phyloP scores from a whole-genome alignment of 495 filamentous ascomycete species.

The Stereocaulon alpinum region DNA sequence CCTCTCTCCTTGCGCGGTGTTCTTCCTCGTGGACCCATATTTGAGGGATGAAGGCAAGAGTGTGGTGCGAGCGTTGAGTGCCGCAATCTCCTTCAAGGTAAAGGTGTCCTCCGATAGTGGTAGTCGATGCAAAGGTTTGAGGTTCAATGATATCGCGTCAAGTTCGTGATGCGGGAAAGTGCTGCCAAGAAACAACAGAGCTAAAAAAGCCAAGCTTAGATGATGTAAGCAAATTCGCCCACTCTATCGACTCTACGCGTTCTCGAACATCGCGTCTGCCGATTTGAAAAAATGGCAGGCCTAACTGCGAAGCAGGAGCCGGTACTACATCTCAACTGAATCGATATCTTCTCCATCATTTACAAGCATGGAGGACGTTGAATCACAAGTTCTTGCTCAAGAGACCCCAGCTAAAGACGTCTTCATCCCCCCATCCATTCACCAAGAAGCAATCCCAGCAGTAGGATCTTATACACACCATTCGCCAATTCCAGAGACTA shows the following conservation, averaged over 20 bases:
- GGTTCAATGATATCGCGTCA: background rate
- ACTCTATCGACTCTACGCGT: background rate
- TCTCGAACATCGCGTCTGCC: background rate
- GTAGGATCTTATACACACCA: constrained; percentile 80
- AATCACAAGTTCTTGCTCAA: constrained; percentile 37
- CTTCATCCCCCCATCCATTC: constrained; percentile 75
- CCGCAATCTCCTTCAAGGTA: background rate
- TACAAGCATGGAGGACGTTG: constrained; percentile 35
- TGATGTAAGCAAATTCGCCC: constrained; percentile 1
- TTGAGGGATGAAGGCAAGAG: background rate
- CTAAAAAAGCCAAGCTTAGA: background rate
- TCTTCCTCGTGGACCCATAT: constrained; percentile 14
- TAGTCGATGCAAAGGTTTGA: background rate
- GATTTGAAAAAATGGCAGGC: background rate
- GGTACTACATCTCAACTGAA: background rate
- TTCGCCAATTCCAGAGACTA: constrained; percentile 53
- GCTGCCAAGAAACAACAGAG: constrained; percentile 11
- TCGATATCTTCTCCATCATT: background rate
- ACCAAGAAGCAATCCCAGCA: constrained; percentile 46
- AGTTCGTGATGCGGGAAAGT: constrained; percentile 3
- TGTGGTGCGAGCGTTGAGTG: background rate
- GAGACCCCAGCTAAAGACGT: constrained; percentile 47
- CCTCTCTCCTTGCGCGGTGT: constrained; percentile 14
- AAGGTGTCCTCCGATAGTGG: background rate
- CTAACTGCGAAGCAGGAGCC: background rate